Percentiles rank a stretch among this genome's conserved stretches.
Evolutionary conservation across 2,329 filamentous ascomycete species (phyloP).

Genomic region (Tolypocladium tundrense): DNA sequence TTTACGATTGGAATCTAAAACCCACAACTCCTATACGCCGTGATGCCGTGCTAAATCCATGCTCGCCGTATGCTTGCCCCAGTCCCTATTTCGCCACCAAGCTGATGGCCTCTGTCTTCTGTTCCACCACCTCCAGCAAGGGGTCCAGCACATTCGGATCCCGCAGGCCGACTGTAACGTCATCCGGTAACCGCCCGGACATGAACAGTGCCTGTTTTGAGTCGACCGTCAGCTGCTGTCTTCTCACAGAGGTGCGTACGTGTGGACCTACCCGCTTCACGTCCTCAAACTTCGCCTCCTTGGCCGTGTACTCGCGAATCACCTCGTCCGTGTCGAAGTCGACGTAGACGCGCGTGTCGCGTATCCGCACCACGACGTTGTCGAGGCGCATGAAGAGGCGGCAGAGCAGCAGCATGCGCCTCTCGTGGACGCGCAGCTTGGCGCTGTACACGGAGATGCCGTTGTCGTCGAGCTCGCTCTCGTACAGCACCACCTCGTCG

Average conservation of each 20-base stretch:
- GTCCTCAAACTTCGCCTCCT: constrained; percentile 70
- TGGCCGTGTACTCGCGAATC: constrained; percentile 81
- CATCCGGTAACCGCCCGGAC: constrained; percentile 50
- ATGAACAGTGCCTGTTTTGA: constrained; percentile 33
- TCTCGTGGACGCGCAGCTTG: constrained; percentile 89
- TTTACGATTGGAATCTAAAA: neutral
- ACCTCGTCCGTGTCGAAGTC: constrained; percentile 75
- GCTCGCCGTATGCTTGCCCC: neutral
- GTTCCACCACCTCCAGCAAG: constrained; percentile 60
- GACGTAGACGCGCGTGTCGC: constrained; percentile 85
- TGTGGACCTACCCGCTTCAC: constrained; percentile 55
- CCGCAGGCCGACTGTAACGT: constrained; percentile 64
- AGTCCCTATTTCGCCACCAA: constrained; percentile 2
- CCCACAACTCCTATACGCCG: constrained; percentile 1
- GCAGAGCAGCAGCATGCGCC: constrained; percentile 71
- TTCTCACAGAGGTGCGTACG: neutral
- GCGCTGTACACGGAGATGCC: constrained; percentile 83
- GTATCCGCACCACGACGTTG: constrained; percentile 74
- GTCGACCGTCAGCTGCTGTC: neutral
- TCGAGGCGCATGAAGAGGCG: constrained; percentile 91
- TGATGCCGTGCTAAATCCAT: neutral
- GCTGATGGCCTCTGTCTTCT: constrained; percentile 43
- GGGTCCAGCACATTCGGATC: constrained; percentile 69
- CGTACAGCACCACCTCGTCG: constrained; percentile 91
- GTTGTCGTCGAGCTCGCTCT: constrained; percentile 96